Conservation (phyloP, 23 red algal genomes). For the Gracilaria domingensis region DNA sequence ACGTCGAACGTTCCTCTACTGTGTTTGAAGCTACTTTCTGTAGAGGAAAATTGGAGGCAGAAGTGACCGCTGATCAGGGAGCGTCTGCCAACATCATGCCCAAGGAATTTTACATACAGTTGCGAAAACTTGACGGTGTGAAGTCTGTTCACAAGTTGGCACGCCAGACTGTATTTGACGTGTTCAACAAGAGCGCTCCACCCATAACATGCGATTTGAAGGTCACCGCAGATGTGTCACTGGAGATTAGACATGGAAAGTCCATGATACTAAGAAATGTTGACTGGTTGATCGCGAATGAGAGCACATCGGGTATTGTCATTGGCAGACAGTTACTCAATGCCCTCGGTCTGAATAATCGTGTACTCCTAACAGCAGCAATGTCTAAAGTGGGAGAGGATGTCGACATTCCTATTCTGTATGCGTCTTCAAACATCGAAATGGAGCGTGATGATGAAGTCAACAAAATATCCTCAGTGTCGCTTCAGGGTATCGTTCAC, state of each 20-base stretch:
- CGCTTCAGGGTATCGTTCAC: not conserved
- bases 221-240: not conserved
- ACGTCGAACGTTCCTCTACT: not conserved
- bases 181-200: not conserved
- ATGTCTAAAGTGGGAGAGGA: not conserved
- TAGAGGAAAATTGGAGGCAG: not conserved
- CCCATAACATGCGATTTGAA: not conserved
- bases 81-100: constrained; percentile 2
- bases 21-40: not conserved
- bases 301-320: not conserved
- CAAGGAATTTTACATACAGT: not conserved
- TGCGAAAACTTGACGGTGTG: not conserved
- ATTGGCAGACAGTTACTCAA: constrained; percentile 5
- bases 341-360: constrained; percentile 21
- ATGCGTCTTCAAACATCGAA: not conserved
- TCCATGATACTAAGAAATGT: constrained; percentile 24
- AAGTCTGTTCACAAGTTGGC: not conserved
- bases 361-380: not conserved
- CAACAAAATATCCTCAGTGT: not conserved
- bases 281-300: constrained; percentile 12
- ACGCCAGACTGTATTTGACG: not conserved
- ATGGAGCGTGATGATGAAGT: not conserved
- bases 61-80: not conserved
- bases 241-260: constrained; percentile 30
- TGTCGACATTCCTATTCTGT: not conserved